Conservation (phyloP, 768 basidiomycete species). For the Suillus discolor region DNA sequence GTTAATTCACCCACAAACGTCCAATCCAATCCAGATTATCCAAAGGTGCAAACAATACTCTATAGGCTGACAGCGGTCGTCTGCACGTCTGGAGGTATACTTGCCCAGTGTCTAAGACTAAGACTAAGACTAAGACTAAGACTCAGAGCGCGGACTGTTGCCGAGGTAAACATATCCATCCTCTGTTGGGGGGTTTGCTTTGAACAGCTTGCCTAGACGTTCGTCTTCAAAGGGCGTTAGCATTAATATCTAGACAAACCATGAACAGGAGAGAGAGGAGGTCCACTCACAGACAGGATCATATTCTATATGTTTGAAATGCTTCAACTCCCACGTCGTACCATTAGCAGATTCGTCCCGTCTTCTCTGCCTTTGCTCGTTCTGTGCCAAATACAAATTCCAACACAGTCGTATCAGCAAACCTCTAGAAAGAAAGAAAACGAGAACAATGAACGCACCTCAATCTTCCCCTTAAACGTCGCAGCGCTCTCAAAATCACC, state of each 20-base stretch:
- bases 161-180: slow-evolving; percentile 73
- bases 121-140: too few relatives aligned
- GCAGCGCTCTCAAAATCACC: slow-evolving; percentile 93
- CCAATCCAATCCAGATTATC: background rate
- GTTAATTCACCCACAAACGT: background rate
- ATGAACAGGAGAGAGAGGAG: background rate
- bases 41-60: background rate
- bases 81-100: background rate
- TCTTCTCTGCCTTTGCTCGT: slow-evolving; percentile 87
- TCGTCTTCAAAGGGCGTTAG: slow-evolving; percentile 50
- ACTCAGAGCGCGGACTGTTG: slow-evolving; percentile 41
- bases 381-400: slow-evolving; percentile 47
- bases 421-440: background rate
- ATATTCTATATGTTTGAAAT: slow-evolving; percentile 69
- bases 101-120: slow-evolving; percentile 16
- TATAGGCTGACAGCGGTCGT: background rate
- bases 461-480: slow-evolving; percentile 86
- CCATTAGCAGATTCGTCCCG: slow-evolving; percentile 79
- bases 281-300: slow-evolving; percentile 70
- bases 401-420: background rate
- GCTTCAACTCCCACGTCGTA: slow-evolving; percentile 72
- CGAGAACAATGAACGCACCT: slow-evolving; percentile 37
- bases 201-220: slow-evolving; percentile 60
- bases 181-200: slow-evolving; percentile 68
- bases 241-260: background rate